Percentiles rank a stretch among this genome's conserved stretches.
Conservation (phyloP, 2,329 filamentous ascomycete species). For the Sordariomycetes sp. region DNA sequence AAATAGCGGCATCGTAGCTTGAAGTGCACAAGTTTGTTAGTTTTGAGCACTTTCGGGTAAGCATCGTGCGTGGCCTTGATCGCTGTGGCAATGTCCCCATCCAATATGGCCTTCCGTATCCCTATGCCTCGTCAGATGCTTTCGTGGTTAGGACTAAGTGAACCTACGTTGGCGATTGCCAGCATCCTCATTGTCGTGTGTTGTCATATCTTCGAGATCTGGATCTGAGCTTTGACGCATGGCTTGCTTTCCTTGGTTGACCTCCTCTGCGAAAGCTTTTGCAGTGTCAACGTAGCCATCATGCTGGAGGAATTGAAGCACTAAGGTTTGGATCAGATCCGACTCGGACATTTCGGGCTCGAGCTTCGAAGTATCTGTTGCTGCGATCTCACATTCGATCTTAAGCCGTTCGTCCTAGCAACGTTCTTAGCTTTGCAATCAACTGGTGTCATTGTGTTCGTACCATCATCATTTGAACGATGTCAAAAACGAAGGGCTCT, state of each 20-base stretch:
- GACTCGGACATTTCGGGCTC: slow-evolving; percentile 61
- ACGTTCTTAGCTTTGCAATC: no score
- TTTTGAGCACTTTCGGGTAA: slow-evolving; percentile 71
- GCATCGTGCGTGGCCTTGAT: slow-evolving; percentile 70
- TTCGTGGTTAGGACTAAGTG: slow-evolving; percentile 6
- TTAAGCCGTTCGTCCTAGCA: slow-evolving; percentile 52
- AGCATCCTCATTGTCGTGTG: slow-evolving; percentile 78
- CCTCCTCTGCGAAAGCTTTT: slow-evolving; percentile 75
- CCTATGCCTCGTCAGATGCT: slow-evolving; percentile 41
- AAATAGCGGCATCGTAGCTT: slow-evolving; percentile 84
- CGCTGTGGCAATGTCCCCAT: slow-evolving; percentile 86
- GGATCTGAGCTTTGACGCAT: slow-evolving; percentile 49
- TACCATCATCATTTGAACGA: slow-evolving; percentile 77
- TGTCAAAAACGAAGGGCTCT: slow-evolving; percentile 80
- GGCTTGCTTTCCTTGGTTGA: slow-evolving; percentile 63
- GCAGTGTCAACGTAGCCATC: slow-evolving; percentile 95
- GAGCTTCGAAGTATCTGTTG: slow-evolving; percentile 48
- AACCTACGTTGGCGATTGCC: slow-evolving; percentile 72
- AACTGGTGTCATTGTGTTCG: no score
- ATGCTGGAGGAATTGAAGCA: slow-evolving; percentile 82
- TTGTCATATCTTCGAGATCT: slow-evolving; percentile 50
- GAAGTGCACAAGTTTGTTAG: slow-evolving; percentile 81
- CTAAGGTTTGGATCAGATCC: slow-evolving; percentile 70
- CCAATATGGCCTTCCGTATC: slow-evolving; percentile 78
- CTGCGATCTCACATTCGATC: slow-evolving; percentile 51